These are phyloP conservation scores for Leucosporidium yakuticum DNA, from an alignment of 768 basidiomycete species.

Conservation along the genomic window DNA sequence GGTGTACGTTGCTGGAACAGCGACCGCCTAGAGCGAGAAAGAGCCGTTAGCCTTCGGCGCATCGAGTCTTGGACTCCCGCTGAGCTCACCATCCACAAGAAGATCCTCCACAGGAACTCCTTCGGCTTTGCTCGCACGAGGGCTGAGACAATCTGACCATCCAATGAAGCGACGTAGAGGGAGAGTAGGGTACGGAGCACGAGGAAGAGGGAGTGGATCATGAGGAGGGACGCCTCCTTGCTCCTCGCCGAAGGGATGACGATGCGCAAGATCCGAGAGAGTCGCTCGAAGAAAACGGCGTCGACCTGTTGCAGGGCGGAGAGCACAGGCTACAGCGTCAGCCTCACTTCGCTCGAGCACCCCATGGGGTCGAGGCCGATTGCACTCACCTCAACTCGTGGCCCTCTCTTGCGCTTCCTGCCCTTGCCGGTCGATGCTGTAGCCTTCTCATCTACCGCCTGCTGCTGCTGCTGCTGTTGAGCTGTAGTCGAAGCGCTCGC, in stretches of 20 bases:
- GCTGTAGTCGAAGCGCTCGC: not conserved
- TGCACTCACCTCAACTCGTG: slow-evolving; percentile 1
- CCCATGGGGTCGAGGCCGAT: not conserved
- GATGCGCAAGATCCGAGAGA: slow-evolving; percentile 70
- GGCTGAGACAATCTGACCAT: slow-evolving; percentile 90
- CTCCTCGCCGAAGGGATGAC: slow-evolving; percentile 79
- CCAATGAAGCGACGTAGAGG: slow-evolving; percentile 86
- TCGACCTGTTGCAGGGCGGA: slow-evolving; percentile 50
- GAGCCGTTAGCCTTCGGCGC: slow-evolving; percentile 39
- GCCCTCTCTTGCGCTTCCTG: not conserved
- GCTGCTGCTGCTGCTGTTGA: not conserved
- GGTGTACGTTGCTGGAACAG: slow-evolving; percentile 71
- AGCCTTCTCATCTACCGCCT: not conserved
- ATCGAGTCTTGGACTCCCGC: no score
- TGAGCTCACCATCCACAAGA: slow-evolving; percentile 60
- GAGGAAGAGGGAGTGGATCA: slow-evolving; percentile 82
- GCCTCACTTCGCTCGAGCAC: not conserved
- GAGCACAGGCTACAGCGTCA: not conserved
- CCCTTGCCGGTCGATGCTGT: not conserved
- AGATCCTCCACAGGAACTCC: slow-evolving; percentile 75
- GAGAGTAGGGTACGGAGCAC: slow-evolving; percentile 85
- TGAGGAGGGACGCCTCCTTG: slow-evolving; percentile 77
- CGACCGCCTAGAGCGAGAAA: slow-evolving; percentile 64
- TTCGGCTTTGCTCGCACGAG: slow-evolving; percentile 77
- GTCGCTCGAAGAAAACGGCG: slow-evolving; percentile 76